Evolutionary conservation across 2,329 filamentous ascomycete genomes (phyloP).

Genomic region (Botrytis byssoidea): DNA sequence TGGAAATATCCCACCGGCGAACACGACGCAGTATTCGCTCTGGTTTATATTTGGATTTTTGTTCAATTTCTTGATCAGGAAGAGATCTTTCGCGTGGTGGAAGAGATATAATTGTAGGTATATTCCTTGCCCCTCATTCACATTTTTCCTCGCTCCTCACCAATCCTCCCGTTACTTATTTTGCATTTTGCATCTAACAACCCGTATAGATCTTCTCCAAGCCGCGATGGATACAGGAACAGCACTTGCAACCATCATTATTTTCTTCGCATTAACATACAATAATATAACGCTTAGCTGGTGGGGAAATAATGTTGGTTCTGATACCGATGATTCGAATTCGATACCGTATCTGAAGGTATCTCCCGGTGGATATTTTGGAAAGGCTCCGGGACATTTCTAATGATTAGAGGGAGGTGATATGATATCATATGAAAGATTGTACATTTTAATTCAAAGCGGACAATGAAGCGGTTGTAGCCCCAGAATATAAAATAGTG

Average conservation of each 20-base stretch:
- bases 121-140: not conserved
- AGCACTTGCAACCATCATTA: conserved; percentile 51
- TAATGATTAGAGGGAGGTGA: not conserved
- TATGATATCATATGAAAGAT: not conserved
- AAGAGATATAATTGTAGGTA: conserved; percentile 43
- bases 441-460: not conserved
- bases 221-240: conserved; percentile 50
- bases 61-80: conserved; percentile 50
- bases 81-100: conserved; percentile 49
- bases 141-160: not conserved
- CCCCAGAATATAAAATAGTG: not conserved
- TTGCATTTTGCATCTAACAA: not conserved
- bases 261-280: conserved; percentile 53
- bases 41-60: conserved; percentile 48
- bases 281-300: conserved; percentile 43
- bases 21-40: conserved; percentile 49
- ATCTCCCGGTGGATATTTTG: not conserved
- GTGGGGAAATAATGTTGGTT: conserved; percentile 36
- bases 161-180: not conserved
- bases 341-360: conserved; percentile 11
- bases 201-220: conserved; percentile 44
- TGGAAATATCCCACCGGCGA: conserved; percentile 50
- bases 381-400: not conserved
- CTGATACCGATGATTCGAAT: not conserved
- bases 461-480: not conserved